phyloP scores from a whole-genome alignment of 2,329 filamentous ascomycete genomes.

The Uncinocarpus reesii region DNA sequence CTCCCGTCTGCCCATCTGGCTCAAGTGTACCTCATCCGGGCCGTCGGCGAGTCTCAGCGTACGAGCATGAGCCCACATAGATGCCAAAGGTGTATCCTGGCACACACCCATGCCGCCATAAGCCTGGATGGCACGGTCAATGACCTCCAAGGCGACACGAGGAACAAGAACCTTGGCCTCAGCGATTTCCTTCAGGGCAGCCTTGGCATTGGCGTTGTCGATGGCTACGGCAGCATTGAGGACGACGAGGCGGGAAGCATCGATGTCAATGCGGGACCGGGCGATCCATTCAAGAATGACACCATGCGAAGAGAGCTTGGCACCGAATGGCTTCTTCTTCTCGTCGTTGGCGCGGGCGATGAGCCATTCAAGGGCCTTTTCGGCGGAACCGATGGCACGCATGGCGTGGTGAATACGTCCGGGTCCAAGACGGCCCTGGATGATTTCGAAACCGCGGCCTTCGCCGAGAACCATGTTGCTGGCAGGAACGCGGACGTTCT shows the following conservation, averaged over 20 bases:
- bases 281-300: constrained; percentile 94
- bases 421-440: constrained; percentile 89
- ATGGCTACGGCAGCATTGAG: constrained; percentile 94
- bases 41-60: constrained; percentile 84
- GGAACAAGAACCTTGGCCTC: constrained; percentile 91
- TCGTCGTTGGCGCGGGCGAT: constrained; percentile 89
- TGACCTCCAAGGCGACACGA: constrained; percentile 67
- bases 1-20: constrained; percentile 47
- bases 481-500: constrained; percentile 77
- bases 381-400: constrained; percentile 83
- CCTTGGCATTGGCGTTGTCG: constrained; percentile 79
- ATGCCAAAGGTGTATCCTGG: constrained; percentile 86
- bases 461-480: constrained; percentile 82
- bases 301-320: constrained; percentile 76
- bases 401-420: constrained; percentile 97
- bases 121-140: constrained; percentile 88
- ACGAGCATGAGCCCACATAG: constrained; percentile 68
- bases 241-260: constrained; percentile 77
- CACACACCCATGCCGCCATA: constrained; percentile 84
- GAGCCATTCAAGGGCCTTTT: constrained; percentile 89
- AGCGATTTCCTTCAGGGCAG: constrained; percentile 83
- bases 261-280: constrained; percentile 83
- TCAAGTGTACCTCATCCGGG: constrained; percentile 86
- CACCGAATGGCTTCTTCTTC: constrained; percentile 80
- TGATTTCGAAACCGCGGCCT: constrained; percentile 93